Conservation (phyloP, 192 early-diverging fungal species). For the Backusella parvicylindrica region DNA sequence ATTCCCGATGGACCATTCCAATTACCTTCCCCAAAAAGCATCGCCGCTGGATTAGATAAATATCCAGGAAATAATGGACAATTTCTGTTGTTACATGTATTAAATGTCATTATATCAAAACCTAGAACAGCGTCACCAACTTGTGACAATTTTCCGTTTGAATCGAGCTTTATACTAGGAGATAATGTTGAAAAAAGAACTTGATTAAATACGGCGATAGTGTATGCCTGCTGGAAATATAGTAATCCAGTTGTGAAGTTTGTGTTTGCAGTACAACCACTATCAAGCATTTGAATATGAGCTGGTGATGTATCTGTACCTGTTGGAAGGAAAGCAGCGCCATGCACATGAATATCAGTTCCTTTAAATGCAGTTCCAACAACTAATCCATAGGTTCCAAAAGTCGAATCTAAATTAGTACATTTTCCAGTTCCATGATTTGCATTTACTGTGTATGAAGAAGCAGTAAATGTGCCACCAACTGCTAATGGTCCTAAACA, state of each 20-base stretch:
- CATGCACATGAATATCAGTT: not conserved
- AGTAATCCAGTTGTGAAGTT: not conserved
- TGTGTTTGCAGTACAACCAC: not conserved
- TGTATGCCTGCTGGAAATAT: not conserved
- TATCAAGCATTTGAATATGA: not conserved
- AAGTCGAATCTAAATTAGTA: not conserved
- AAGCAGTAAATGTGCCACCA: not conserved
- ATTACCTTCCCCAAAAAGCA: not conserved
- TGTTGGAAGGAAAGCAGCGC: not conserved
- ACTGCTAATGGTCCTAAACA: conserved; percentile 7
- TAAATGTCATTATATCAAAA: conserved; percentile 5
- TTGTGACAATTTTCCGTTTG: not conserved
- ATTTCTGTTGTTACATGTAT: not conserved
- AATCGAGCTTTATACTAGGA: not conserved
- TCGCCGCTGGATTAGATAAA: not conserved
- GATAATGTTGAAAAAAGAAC: not conserved
- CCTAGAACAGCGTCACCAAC: not conserved
- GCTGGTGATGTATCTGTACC: not conserved
- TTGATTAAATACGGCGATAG: not conserved
- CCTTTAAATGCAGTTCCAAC: not conserved
- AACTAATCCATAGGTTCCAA: not conserved
- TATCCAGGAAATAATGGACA: not conserved
- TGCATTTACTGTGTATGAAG: not conserved
- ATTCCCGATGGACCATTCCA: conserved; percentile 12
- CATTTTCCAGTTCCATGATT: not conserved